phyloP scores from a whole-genome alignment of 1,284 basidiomycete species.

The Sanghuangporus weigelae region DNA sequence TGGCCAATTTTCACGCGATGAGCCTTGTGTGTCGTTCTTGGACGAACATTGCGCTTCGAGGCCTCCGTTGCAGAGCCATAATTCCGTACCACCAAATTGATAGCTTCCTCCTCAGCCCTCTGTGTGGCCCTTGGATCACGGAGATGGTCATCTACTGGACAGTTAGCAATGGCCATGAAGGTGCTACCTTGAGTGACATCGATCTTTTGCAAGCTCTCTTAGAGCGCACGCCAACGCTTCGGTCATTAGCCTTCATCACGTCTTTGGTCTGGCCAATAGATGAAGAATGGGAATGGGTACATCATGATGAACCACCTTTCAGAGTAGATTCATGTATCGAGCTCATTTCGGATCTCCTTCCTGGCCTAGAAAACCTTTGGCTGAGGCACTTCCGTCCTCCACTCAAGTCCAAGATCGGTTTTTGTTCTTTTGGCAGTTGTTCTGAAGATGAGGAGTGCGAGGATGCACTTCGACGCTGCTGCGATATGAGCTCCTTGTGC shows the following conservation, averaged over 20 bases:
- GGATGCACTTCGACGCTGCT: not conserved
- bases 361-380: not conserved
- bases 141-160: not conserved
- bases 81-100: not conserved
- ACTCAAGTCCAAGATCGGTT: no score
- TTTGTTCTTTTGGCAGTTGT: not conserved
- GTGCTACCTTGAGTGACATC: not conserved
- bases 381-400: not conserved
- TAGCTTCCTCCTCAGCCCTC: not conserved
- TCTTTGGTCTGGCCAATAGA: not conserved
- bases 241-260: not conserved
- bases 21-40: not conserved
- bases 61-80: not conserved
- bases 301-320: not conserved
- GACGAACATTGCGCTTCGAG: not conserved
- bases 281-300: not conserved
- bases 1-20: not conserved
- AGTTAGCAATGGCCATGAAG: not conserved
- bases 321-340: not conserved
- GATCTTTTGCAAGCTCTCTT: not conserved
- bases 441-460: not conserved
- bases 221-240: not conserved
- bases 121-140: not conserved
- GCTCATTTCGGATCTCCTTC: not conserved
- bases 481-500: not conserved